Conservation (phyloP, 495 filamentous ascomycete species). For the Podospora fimiseda region DNA sequence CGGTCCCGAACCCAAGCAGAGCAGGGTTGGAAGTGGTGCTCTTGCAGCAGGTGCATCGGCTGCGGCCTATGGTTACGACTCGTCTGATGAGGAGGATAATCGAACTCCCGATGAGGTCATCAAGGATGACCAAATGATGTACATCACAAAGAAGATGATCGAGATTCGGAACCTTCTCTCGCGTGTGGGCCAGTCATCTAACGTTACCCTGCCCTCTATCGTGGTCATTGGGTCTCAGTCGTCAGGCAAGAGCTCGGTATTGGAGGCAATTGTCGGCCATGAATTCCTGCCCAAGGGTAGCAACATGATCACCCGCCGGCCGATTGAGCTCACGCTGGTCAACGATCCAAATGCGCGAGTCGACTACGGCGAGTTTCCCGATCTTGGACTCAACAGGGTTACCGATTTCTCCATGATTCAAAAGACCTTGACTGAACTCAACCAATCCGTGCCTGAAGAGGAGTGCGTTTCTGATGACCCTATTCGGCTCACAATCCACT, state of each 20-base stretch:
- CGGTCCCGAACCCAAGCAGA: constrained; percentile 53
- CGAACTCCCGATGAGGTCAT: constrained; percentile 55
- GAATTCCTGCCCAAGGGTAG: constrained; percentile 96
- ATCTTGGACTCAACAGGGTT: constrained; percentile 81
- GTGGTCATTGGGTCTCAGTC: constrained; percentile 98
- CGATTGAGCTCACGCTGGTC: constrained; percentile 93
- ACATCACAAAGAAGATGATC: constrained; percentile 98
- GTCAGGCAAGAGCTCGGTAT: constrained; percentile 93
- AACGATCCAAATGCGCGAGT: constrained; percentile 87
- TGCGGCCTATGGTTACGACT: constrained; percentile 70
- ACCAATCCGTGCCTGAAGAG: constrained; percentile 80
- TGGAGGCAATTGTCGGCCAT: constrained; percentile 96
- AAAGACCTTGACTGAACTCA: constrained; percentile 88
- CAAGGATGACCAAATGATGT: constrained; percentile 98
- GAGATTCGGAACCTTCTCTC: constrained; percentile 91
- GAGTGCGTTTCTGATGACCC: constrained; percentile 95
- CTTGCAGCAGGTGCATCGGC: constrained; percentile 58
- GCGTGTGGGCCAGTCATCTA: constrained; percentile 81
- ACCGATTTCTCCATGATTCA: constrained; percentile 92
- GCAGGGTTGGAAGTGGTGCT: constrained; percentile 50
- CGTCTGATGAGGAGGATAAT: constrained; percentile 63
- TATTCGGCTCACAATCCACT: constrained; percentile 91
- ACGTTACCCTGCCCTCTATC: constrained; percentile 85
- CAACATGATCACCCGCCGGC: constrained; percentile 96
- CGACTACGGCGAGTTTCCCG: constrained; percentile 96